Evolutionary conservation across 495 filamentous ascomycete species (phyloP).

Genomic region (Melanomma pulvis-pyrius): DNA sequence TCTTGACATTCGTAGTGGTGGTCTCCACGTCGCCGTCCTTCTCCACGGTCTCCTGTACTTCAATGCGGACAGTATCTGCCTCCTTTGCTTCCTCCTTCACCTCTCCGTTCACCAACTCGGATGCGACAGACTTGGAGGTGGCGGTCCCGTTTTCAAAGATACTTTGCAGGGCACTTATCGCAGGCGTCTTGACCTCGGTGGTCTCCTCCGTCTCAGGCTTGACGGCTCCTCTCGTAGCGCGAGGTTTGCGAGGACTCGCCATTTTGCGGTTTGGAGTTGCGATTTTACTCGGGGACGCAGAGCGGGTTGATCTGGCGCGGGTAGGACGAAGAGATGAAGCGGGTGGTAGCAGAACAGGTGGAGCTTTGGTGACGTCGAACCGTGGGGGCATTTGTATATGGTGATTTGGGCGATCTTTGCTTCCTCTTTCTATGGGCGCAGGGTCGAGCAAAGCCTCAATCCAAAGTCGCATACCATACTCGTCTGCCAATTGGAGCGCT

Average conservation of each 20-base stretch:
- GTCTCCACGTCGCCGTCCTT: conserved; percentile 61
- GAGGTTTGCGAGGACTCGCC: conserved; percentile 73
- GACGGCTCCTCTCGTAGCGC: conserved; percentile 58
- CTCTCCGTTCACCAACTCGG: conserved; percentile 43
- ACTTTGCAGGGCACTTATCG: conserved; percentile 49
- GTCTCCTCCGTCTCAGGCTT: conserved; percentile 48
- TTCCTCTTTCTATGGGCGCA: conserved; percentile 61
- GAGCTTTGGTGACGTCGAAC: conserved; percentile 47
- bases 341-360: conserved; percentile 46
- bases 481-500: conserved; percentile 83
- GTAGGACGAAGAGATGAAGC: conserved; percentile 41
- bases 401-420: conserved; percentile 51
- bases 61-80: conserved; percentile 59
- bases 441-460: conserved; percentile 86
- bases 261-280: conserved; percentile 53
- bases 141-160: conserved; percentile 48
- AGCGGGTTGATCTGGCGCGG: conserved; percentile 49
- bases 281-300: conserved; percentile 62
- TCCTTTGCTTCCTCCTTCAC: conserved; percentile 32
- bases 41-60: conserved; percentile 61
- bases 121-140: conserved; percentile 26
- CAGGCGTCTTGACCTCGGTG: conserved; percentile 43
- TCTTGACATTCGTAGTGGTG: conserved; percentile 73
- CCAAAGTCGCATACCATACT: conserved; percentile 83
- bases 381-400: conserved; percentile 46